Evolutionary conservation across 129 eudicot genomes (phyloP).

Genomic region (Solidago caesia): DNA sequence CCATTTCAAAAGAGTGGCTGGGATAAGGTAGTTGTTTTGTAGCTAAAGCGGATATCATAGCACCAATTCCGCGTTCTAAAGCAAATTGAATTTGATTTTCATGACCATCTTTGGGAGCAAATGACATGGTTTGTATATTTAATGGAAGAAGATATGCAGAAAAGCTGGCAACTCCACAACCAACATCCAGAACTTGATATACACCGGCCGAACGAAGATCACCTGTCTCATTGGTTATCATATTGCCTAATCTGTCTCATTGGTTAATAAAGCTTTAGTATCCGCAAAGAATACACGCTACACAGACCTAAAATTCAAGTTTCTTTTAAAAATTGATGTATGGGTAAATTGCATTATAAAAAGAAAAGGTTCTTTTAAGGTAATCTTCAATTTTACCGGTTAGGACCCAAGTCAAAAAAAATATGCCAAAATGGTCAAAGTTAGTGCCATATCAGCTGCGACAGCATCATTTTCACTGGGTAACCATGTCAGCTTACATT

Average conservation of each 20-base stretch:
- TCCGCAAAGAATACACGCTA: neutral
- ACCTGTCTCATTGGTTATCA: constrained; percentile 74
- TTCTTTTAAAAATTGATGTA: neutral
- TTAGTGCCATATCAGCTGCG: neutral
- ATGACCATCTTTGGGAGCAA: constrained; percentile 98
- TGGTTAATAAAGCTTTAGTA: neutral
- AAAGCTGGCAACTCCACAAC: constrained; percentile 97
- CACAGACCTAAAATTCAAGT: neutral
- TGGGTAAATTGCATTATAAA: neutral
- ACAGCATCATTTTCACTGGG: constrained; percentile 1
- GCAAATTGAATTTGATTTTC: constrained; percentile 98
- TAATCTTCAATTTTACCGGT: neutral
- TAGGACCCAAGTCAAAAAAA: neutral
- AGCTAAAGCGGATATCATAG: constrained; percentile 85
- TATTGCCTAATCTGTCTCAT: constrained; percentile 90
- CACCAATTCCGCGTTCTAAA: constrained; percentile 87
- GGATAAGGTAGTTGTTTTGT: constrained; percentile 97
- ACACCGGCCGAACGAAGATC: constrained; percentile 80
- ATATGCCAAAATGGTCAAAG: neutral
- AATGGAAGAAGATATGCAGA: constrained; percentile 86
- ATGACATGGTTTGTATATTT: constrained; percentile 74
- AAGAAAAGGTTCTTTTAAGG: neutral
- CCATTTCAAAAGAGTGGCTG: constrained; percentile 79
- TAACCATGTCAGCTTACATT: neutral
- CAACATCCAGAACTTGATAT: constrained; percentile 89